phyloP scores from a whole-genome alignment of 805 yeast species.

The Hanseniaspora meyeri region DNA sequence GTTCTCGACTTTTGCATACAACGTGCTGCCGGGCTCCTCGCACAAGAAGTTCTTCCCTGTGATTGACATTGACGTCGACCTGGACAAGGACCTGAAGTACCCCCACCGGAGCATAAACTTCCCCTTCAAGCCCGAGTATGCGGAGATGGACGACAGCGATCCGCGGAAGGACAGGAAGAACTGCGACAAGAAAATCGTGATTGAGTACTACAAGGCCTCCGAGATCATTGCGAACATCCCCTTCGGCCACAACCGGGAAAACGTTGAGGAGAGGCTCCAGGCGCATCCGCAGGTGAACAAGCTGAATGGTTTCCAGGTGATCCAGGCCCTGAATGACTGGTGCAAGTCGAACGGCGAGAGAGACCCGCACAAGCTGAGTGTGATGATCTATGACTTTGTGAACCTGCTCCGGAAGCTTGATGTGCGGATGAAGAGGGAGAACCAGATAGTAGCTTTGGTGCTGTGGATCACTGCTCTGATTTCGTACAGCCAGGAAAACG shows the following conservation, averaged over 20 bases:
- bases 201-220: not conserved
- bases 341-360: not conserved
- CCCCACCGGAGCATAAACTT: not conserved
- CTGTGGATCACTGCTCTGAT: constrained; percentile 6
- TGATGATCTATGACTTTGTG: not conserved
- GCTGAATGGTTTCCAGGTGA: constrained; percentile 8
- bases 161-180: not conserved
- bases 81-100: constrained; percentile 2
- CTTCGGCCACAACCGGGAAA: not conserved
- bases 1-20: constrained; percentile 3
- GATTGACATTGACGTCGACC: not conserved
- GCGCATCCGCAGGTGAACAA: constrained; percentile 8
- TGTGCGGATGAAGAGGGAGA: not conserved
- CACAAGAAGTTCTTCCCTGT: constrained; percentile 2
- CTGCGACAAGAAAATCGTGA: not conserved
- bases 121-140: not conserved
- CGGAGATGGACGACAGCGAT: not conserved
- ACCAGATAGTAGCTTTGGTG: constrained; percentile 1
- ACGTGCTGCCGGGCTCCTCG: not conserved
- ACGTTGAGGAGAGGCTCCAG: not conserved
- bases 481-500: constrained; percentile 6
- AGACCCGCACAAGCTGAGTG: not conserved
- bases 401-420: not conserved
- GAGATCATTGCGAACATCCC: not conserved
- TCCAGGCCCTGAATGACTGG: constrained; percentile 3